phyloP scores from a whole-genome alignment of 2,329 filamentous ascomycete genomes.

The Neospermospora avenae region DNA sequence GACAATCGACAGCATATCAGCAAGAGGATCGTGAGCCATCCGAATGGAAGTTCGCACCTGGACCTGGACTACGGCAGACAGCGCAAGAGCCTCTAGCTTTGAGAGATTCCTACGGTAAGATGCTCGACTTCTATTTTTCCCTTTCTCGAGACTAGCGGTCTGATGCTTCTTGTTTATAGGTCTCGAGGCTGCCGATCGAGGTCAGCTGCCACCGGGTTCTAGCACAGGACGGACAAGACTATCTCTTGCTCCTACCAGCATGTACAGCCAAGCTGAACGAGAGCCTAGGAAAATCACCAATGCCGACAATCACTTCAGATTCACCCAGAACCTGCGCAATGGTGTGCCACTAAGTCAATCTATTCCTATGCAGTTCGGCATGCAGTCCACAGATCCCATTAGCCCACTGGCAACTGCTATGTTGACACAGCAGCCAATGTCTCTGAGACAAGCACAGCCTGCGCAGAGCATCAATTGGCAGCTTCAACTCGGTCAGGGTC shows the following conservation, averaged over 20 bases:
- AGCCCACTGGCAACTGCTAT: conserved; percentile 28
- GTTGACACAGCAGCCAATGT: conserved; percentile 22
- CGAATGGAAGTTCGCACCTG: conserved; percentile 17
- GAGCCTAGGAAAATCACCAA: conserved; percentile 21
- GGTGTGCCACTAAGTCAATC: conserved; percentile 17
- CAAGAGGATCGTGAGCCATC: conserved; percentile 9
- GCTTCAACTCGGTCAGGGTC: background rate
- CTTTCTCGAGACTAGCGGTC: too few species aligned
- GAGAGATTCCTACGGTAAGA: conserved; percentile 15
- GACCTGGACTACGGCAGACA: conserved; percentile 10
- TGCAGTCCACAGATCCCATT: conserved; percentile 17
- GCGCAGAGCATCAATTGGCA: background rate
- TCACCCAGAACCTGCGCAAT: conserved; percentile 27
- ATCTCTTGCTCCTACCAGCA: conserved; percentile 23
- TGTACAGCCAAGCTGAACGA: conserved; percentile 17
- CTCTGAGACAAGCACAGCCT: conserved; percentile 1
- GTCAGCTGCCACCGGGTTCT: background rate
- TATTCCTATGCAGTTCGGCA: background rate
- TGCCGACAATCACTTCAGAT: conserved; percentile 31
- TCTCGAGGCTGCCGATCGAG: background rate
- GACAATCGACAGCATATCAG: conserved; percentile 1
- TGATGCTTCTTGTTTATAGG: background rate
- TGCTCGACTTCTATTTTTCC: background rate
- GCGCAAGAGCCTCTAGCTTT: conserved; percentile 8
- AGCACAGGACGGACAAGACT: conserved; percentile 17